phyloP scores from a whole-genome alignment of 2,329 filamentous ascomycete species.

The Trematosphaeria pertusa region DNA sequence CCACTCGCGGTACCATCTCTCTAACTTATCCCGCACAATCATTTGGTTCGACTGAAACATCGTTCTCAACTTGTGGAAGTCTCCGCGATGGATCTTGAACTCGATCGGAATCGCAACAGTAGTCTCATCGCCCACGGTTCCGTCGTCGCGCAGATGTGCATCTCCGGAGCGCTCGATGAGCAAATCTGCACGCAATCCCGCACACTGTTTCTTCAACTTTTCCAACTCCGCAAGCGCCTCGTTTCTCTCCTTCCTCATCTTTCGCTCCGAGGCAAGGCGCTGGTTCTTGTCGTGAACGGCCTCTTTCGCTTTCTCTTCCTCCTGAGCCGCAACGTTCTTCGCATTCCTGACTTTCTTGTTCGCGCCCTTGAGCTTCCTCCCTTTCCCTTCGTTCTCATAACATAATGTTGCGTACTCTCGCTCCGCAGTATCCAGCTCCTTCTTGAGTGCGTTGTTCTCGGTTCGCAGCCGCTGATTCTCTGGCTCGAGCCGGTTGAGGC shows the following conservation, averaged over 20 bases:
- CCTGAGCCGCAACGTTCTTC: conserved; percentile 20
- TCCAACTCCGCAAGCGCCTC: conserved; percentile 16
- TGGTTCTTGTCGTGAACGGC: conserved; percentile 21
- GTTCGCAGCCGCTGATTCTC: conserved; percentile 14
- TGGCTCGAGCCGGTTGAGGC: conserved; percentile 18
- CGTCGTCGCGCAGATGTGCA: conserved; percentile 21
- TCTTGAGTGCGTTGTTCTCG: conserved; percentile 16
- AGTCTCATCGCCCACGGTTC: conserved; percentile 10
- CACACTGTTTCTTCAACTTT: conserved; percentile 17
- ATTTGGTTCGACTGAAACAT: conserved; percentile 16
- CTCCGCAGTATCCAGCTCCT: conserved; percentile 13
- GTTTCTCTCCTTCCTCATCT: conserved; percentile 25
- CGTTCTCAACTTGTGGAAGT: conserved; percentile 12
- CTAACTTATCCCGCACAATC: conserved; percentile 7
- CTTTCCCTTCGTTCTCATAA: conserved; percentile 17
- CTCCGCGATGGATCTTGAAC: conserved; percentile 14
- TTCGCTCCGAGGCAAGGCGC: conserved; percentile 16
- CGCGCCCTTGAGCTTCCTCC: conserved; percentile 23
- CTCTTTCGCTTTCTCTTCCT: conserved; percentile 24
- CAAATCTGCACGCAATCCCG: conserved; percentile 18
- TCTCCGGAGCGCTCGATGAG: conserved; percentile 18
- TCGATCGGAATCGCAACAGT: conserved; percentile 20
- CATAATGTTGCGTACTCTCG: conserved; percentile 12
- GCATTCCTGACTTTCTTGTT: conserved; percentile 25
- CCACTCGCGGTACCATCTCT: conserved; percentile 21